phyloP scores from a whole-genome alignment of 2,329 filamentous ascomycete genomes.

The Stagonosporopsis cucurbitacearum region DNA sequence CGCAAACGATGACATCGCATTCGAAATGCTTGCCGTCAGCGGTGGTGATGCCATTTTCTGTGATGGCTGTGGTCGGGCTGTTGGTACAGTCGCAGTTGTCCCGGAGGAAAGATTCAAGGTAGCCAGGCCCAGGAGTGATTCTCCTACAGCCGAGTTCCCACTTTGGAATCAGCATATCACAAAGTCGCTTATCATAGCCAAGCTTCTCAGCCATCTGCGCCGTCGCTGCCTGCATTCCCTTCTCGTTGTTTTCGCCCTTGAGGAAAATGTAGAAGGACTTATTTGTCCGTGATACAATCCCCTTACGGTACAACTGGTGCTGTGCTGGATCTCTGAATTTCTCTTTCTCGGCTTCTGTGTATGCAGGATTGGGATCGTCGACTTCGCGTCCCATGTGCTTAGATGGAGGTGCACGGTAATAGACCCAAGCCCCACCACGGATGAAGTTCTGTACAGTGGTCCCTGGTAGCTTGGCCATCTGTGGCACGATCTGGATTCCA shows the following conservation, averaged over 20 bases:
- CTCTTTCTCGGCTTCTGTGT: conserved; percentile 26
- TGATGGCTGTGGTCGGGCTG: conserved; percentile 52
- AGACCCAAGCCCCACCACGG: conserved; percentile 28
- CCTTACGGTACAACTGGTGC: conserved; percentile 26
- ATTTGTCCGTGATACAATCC: conserved; percentile 28
- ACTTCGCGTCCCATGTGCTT: conserved; percentile 33
- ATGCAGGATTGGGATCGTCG: conserved; percentile 28
- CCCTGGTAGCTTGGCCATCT: conserved; percentile 27
- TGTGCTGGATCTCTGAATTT: conserved; percentile 25
- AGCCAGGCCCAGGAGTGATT: conserved; percentile 56
- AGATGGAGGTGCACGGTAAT: conserved; percentile 27
- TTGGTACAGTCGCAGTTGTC: conserved; percentile 58
- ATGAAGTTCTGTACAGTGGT: conserved; percentile 32
- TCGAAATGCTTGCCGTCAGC: conserved; percentile 50
- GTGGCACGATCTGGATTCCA: conserved; percentile 30
- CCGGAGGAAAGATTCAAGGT: conserved; percentile 56
- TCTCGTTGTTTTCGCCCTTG: conserved; percentile 28
- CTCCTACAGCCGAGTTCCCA: conserved; percentile 41
- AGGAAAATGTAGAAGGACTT: conserved; percentile 31
- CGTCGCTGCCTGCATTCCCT: conserved; percentile 24
- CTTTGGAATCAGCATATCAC: conserved; percentile 32
- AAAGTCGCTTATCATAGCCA: conserved; percentile 21
- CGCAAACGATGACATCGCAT: conserved; percentile 45
- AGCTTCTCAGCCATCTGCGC: conserved; percentile 28
- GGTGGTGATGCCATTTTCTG: conserved; percentile 53